A percentile compares a stretch with the other conserved stretches of the same genome.
Conservation (phyloP, 75 land plant species). For the Pinus tabuliformis region DNA sequence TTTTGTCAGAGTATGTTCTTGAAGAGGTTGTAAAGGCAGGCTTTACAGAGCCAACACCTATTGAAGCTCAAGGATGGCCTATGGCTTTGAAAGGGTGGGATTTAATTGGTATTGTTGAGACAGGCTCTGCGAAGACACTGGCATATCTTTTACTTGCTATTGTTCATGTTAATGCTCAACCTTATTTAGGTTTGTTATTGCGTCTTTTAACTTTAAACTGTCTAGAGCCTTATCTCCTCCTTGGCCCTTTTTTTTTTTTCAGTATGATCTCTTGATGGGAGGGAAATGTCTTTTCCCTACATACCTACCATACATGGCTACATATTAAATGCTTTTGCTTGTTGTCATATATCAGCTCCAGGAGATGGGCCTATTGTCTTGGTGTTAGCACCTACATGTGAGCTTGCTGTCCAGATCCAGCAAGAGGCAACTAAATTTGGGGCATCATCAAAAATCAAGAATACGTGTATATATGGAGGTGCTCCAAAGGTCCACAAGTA, state of each 20-base stretch:
- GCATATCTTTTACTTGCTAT: conserved; percentile 94
- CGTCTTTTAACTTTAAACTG: not conserved
- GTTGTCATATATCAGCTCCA: conserved; percentile 51
- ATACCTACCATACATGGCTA: not conserved
- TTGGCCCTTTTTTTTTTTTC: not conserved
- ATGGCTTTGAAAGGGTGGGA: conserved; percentile 98
- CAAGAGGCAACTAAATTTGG: conserved; percentile 97
- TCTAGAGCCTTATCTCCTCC: too few species aligned
- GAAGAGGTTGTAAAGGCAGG: conserved; percentile 91
- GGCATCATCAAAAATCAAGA: conserved; percentile 90
- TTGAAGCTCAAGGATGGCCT: conserved; percentile 99
- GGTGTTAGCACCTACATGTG: conserved; percentile 95
- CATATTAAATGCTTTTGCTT: not conserved
- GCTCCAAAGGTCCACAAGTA: conserved; percentile 98
- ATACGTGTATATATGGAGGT: conserved; percentile 97
- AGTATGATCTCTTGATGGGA: not conserved
- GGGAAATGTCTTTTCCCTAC: not conserved
- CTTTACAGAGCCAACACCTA: conserved; percentile 94
- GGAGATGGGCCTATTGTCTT: conserved; percentile 99
- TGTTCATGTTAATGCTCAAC: conserved; percentile 98
- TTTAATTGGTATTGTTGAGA: conserved; percentile 95
- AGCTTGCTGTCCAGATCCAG: conserved; percentile 98
- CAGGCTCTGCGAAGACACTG: conserved; percentile 97
- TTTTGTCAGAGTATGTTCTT: conserved; percentile 79
- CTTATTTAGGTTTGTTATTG: conserved; percentile 58